Conservation (phyloP, 1,284 basidiomycete genomes). For the Peniophora sp. region DNA sequence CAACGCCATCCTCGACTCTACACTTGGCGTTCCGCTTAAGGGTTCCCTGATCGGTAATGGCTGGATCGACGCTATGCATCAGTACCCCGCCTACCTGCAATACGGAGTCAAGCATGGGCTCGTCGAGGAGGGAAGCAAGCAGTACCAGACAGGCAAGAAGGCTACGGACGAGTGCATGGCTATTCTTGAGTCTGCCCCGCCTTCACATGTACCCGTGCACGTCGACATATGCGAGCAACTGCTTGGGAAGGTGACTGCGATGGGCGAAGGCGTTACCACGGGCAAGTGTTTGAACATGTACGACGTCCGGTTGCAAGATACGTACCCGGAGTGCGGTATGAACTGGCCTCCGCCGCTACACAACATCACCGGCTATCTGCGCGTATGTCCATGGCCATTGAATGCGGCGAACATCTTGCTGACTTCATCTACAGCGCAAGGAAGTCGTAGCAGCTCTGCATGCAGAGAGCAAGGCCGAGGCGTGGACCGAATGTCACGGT, state of each 20-base stretch:
- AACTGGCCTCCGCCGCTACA: conserved; percentile 94
- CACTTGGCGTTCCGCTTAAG: conserved; percentile 50
- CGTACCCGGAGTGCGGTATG: conserved; percentile 89
- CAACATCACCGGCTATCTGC: conserved; percentile 74
- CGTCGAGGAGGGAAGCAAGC: conserved; percentile 65
- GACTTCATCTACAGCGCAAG: conserved; percentile 38
- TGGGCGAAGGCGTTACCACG: conserved; percentile 56
- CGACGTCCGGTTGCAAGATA: conserved; percentile 85
- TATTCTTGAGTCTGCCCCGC: conserved; percentile 33
- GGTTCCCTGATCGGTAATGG: conserved; percentile 95
- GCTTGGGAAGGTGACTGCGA: conserved; percentile 47
- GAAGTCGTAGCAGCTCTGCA: conserved; percentile 85
- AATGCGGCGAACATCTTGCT: conserved; percentile 3
- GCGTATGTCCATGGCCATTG: conserved; percentile 40
- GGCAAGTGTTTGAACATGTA: conserved; percentile 90
- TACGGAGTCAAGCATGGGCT: conserved; percentile 79
- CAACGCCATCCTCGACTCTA: conserved; percentile 69
- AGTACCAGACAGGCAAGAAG: conserved; percentile 58
- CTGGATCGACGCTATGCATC: conserved; percentile 87
- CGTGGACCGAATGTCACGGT: conserved; percentile 85
- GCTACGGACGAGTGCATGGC: conserved; percentile 58
- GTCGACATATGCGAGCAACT: conserved; percentile 62
- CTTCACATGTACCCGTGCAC: conserved; percentile 52
- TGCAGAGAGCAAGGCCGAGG: conserved; percentile 68
- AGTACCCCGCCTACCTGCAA: conserved; percentile 89